Conservation (phyloP, 768 basidiomycete genomes). For the Boletus pseudo-olivaceus region DNA sequence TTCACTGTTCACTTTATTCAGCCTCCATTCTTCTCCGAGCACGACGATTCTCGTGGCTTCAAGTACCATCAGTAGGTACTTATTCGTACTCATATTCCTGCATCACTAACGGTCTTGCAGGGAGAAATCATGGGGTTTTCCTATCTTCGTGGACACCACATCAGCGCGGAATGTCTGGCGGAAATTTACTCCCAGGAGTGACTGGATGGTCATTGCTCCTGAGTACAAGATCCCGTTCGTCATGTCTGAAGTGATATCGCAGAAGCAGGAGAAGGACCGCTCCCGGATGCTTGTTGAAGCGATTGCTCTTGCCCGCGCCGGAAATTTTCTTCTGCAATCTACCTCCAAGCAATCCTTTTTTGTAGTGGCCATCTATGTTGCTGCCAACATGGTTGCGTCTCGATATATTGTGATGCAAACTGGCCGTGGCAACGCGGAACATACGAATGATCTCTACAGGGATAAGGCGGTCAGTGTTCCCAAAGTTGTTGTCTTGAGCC, state of each 20-base stretch:
- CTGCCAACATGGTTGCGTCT: neutral
- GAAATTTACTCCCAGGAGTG: slow-evolving; percentile 7
- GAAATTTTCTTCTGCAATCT: neutral
- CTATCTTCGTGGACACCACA: neutral
- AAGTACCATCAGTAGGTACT: neutral
- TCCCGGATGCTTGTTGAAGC: slow-evolving; percentile 14
- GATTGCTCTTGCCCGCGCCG: neutral
- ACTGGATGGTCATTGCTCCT: slow-evolving; percentile 2
- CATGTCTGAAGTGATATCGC: slow-evolving; percentile 11
- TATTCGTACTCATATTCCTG: too few relatives aligned
- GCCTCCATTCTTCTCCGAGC: slow-evolving; percentile 7
- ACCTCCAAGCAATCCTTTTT: slow-evolving; percentile 1
- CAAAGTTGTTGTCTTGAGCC: neutral
- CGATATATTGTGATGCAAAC: slow-evolving; percentile 4
- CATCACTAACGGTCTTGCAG: neutral
- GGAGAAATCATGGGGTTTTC: slow-evolving; percentile 11
- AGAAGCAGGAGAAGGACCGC: neutral
- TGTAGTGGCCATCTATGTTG: slow-evolving; percentile 12
- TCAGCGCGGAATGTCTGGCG: neutral
- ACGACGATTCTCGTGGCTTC: neutral
- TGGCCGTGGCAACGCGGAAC: neutral
- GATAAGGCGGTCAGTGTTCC: neutral
- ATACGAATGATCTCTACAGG: neutral
- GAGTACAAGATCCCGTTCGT: slow-evolving; percentile 1
- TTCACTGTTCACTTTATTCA: slow-evolving; percentile 11